Evolutionary conservation across 345 rosid species (phyloP), one percentile per base, ranked within the genome.

Genomic region (Eucalyptus sideroxylon): DNA sequence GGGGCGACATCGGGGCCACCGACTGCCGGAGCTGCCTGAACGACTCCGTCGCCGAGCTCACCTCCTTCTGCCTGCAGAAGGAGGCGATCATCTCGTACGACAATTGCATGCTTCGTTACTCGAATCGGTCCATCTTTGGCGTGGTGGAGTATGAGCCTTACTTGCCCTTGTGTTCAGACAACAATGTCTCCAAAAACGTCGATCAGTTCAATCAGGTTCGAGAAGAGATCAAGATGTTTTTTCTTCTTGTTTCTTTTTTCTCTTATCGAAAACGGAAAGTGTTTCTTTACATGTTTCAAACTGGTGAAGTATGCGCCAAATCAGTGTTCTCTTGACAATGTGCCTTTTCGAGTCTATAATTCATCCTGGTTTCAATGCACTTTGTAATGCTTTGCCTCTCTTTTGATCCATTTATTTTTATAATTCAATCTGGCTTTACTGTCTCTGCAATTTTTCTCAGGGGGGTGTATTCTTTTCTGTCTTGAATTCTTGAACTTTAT

Each of bases 121-220:
- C 81, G 81, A 69, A 69, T 9, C 81, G 81, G 11, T 16, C 81
- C 81, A 69, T 69, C 37, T 69, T 69, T 4, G 11, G 42, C 42
- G 21, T 3, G 23, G 1, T 31, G 81, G 81, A 69, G 42, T 0
- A 0, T 10, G 3, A 0, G 42, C 81, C 81, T 34, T 21, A 3
- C 6, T 16, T 31, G 26, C 1, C 1, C 13, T 0, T 9, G 44
- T 17, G 13, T 45, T 45, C 47, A 45, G 47, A 45, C 24, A 9
- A 34, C 4, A 5, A 34, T 16, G 81, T 69, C 81, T 5, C 81
- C 81, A 5, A 10, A 1, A 9, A 69, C 23, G 81, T 69, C 44
- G 26, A 69, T 69, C 44, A 69, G 81, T 69, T 69, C 81, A 34
- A 69, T 34, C 44, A 69, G 81, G 81, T 69, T 69, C 81, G 53